Percentiles rank a stretch among this genome's conserved stretches.
Evolutionary conservation across 176 grass and related monocot species (phyloP).

Genomic region (Puccinellia tenuiflora): DNA sequence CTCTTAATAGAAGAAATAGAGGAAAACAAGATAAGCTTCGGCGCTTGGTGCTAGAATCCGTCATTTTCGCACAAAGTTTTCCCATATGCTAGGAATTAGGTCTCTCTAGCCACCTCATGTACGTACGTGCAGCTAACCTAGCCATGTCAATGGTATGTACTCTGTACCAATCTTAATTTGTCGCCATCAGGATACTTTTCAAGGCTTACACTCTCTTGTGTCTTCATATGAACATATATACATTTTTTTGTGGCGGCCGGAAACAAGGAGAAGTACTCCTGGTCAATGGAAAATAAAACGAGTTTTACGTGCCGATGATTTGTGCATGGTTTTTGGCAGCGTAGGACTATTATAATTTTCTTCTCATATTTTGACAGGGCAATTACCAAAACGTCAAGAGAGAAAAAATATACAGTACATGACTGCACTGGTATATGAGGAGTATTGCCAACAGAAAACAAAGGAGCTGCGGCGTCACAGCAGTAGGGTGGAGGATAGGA

Average conservation of each 20-base stretch:
- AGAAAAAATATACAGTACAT: not conserved
- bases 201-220: not conserved
- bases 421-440: conserved; percentile 4
- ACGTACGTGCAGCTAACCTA: conserved; percentile 1
- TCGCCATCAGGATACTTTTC: conserved; percentile 24
- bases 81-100: not conserved
- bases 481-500: not conserved
- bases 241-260: not conserved
- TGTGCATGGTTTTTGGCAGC: not conserved
- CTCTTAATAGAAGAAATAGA: not conserved
- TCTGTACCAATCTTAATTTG: conserved; percentile 7
- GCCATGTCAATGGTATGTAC: conserved; percentile 18
- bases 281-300: not conserved
- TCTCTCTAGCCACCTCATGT: not conserved
- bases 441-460: not conserved
- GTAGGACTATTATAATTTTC: not conserved
- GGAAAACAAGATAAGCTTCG: conserved; percentile 30
- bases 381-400: not conserved
- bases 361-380: conserved; percentile 26
- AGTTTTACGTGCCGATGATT: not conserved
- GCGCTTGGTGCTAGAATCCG: conserved; percentile 1
- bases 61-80: conserved; percentile 16
- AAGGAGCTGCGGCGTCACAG: not conserved
- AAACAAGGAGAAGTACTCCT: not conserved
- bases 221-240: conserved; percentile 7